Evolutionary conservation across 179 eudicot species (phyloP).

Genomic region (Silene coronaria): DNA sequence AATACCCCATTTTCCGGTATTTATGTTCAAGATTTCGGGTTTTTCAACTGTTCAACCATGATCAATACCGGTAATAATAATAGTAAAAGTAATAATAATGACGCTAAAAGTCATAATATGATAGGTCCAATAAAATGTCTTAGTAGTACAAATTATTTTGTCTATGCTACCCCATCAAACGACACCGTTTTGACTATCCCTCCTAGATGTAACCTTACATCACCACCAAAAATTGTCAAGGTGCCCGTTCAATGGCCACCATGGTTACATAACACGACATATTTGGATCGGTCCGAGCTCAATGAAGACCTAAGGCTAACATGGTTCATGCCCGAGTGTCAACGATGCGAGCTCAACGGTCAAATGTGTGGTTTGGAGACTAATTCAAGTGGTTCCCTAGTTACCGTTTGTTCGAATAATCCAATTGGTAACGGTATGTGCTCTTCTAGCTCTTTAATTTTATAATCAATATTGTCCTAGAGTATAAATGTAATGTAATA

Average conservation of each 20-base stretch:
- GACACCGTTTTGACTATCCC: neutral
- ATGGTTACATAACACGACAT: constrained; percentile 10
- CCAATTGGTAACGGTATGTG: constrained; percentile 23
- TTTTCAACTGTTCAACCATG: constrained; percentile 40
- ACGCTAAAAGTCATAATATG: constrained; percentile 8
- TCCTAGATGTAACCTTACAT: constrained; percentile 22
- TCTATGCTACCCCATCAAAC: constrained; percentile 28
- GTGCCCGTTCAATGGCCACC: constrained; percentile 47
- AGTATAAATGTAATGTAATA: neutral
- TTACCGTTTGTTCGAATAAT: constrained; percentile 24
- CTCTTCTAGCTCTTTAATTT: neutral
- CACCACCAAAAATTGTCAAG: constrained; percentile 12
- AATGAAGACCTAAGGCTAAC: constrained; percentile 36
- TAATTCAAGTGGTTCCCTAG: neutral
- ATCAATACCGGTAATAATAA: neutral
- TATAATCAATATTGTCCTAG: neutral
- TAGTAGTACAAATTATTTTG: constrained; percentile 27
- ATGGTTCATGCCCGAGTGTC: constrained; percentile 41
- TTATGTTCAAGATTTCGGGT: constrained; percentile 31
- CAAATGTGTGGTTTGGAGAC: constrained; percentile 31
- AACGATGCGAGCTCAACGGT: constrained; percentile 26
- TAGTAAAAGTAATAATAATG: neutral
- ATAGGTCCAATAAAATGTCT: constrained; percentile 38
- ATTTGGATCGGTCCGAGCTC: constrained; percentile 24
- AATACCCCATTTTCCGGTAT: constrained; percentile 33